Conservation (phyloP, 2,329 filamentous ascomycete species). For the Colletotrichum lindemuthianum region DNA sequence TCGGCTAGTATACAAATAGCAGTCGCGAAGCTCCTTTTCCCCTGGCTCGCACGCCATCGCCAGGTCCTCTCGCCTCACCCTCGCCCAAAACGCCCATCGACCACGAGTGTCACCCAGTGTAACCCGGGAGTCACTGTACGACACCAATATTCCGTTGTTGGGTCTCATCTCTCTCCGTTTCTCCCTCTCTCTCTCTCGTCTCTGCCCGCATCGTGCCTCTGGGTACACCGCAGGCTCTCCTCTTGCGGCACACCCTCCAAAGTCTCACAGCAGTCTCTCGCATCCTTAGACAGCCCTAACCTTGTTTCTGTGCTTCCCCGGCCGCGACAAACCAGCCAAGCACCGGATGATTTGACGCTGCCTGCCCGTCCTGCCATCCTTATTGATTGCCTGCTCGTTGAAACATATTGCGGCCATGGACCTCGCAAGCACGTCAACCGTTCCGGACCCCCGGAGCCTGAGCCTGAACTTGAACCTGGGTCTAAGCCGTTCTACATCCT, state of each 20-base stretch:
- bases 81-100: slow-evolving; percentile 21
- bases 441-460: slow-evolving; percentile 33
- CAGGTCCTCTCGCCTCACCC: slow-evolving; percentile 35
- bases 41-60: slow-evolving; percentile 36
- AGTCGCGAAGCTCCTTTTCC: slow-evolving; percentile 24
- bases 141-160: background rate
- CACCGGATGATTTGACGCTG: slow-evolving; percentile 32
- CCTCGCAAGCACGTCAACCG: slow-evolving; percentile 35
- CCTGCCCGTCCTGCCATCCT: slow-evolving; percentile 1
- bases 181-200: background rate
- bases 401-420: slow-evolving; percentile 34
- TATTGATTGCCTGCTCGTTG: slow-evolving; percentile 18
- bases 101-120: slow-evolving; percentile 13
- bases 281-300: no score
- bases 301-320: background rate
- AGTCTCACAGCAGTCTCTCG: no score
- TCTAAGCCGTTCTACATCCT: slow-evolving; percentile 2
- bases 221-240: no score
- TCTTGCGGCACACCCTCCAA: no score
- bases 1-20: slow-evolving; percentile 15
- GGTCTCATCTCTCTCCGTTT: background rate
- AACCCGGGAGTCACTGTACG: slow-evolving; percentile 27
- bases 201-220: background rate
- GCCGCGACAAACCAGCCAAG: slow-evolving; percentile 1
- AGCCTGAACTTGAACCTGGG: slow-evolving; percentile 18